phyloP scores from a whole-genome alignment of 345 rosid species.

The Reutealis trisperma region DNA sequence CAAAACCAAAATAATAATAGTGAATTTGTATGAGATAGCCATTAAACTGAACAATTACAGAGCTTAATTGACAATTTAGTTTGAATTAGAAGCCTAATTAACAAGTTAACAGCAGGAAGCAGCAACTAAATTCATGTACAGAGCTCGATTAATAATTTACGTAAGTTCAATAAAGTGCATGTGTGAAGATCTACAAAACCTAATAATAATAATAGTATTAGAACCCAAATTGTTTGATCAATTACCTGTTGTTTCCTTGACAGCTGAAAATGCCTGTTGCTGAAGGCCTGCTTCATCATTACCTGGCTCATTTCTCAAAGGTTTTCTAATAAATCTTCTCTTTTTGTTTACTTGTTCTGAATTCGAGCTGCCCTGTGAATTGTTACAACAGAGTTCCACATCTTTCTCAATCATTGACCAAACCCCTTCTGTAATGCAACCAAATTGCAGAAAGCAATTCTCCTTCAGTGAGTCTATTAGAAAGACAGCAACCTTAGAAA shows the following conservation, averaged over 20 bases:
- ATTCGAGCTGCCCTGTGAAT: conserved; percentile 23
- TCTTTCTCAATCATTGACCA: conserved; percentile 77
- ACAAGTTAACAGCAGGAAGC: not conserved
- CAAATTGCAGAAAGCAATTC: conserved; percentile 51
- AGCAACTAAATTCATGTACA: not conserved
- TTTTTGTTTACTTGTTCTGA: conserved; percentile 32
- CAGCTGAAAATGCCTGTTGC: conserved; percentile 60
- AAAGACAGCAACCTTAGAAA: conserved; percentile 58
- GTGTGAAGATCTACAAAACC: not conserved
- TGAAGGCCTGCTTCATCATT: conserved; percentile 42
- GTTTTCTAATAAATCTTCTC: conserved; percentile 34
- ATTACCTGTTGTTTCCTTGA: conserved; percentile 59
- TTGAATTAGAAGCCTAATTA: not conserved
- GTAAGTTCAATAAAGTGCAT: not conserved
- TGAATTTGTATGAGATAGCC: not conserved
- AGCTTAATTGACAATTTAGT: not conserved
- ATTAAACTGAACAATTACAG: not conserved
- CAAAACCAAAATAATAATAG: not conserved
- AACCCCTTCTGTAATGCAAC: conserved; percentile 57
- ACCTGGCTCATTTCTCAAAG: conserved; percentile 24
- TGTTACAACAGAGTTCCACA: conserved; percentile 28
- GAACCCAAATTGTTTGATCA: not conserved
- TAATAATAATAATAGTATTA: not conserved
- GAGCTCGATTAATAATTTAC: not conserved
- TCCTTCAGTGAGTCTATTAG: conserved; percentile 56